Conservation (phyloP, 495 filamentous ascomycete species). For the Talaromyces nanjingensis region DNA sequence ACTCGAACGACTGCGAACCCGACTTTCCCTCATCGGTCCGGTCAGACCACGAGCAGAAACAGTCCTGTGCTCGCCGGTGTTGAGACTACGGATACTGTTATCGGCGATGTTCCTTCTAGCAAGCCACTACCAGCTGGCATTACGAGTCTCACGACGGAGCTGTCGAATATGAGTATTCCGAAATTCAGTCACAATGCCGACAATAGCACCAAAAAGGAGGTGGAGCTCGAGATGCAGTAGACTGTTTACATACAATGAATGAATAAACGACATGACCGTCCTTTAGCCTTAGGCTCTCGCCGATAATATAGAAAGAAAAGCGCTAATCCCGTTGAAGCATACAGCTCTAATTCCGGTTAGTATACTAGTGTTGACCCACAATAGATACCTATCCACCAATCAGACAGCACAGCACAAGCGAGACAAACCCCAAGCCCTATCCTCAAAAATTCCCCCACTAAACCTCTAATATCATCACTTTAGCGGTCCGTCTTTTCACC, state of each 20-base stretch:
- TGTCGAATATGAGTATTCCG: constrained; percentile 33
- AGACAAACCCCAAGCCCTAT: constrained; percentile 41
- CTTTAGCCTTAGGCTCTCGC: not conserved
- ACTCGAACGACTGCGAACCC: constrained; percentile 20
- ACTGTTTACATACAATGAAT: not conserved
- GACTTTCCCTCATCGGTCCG: constrained; percentile 9
- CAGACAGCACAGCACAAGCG: constrained; percentile 23
- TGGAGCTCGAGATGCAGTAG: constrained; percentile 47
- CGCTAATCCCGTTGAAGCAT: not conserved
- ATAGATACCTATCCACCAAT: not conserved
- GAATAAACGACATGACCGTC: not conserved
- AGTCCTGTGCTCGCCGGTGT: constrained; percentile 38
- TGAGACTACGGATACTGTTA: constrained; percentile 34
- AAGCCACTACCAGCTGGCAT: constrained; percentile 26
- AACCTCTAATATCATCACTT: constrained; percentile 16
- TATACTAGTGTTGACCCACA: not conserved
- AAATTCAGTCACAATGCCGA: constrained; percentile 19
- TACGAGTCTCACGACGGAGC: constrained; percentile 31
- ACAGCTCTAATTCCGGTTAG: constrained; percentile 1
- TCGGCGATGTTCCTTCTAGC: constrained; percentile 19
- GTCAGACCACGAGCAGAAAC: constrained; percentile 14
- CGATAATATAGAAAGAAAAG: not conserved
- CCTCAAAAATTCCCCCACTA: constrained; percentile 39
- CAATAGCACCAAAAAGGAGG: constrained; percentile 19
- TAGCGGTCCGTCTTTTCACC: not conserved